phyloP scores from a whole-genome alignment of 768 basidiomycete genomes.

The Psilocybe azurescens region DNA sequence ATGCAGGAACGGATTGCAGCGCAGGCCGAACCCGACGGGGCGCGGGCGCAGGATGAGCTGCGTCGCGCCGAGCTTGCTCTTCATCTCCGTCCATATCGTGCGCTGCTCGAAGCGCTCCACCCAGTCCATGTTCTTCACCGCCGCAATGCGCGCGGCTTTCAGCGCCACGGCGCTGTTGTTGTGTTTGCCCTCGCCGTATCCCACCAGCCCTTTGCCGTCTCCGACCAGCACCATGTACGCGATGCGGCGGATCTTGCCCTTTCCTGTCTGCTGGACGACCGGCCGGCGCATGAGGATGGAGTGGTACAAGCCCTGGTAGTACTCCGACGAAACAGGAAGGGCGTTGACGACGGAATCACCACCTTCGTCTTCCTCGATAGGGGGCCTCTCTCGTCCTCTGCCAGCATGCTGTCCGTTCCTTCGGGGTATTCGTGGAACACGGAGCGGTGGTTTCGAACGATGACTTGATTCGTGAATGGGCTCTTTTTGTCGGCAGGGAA shows the following conservation, averaged over 20 bases:
- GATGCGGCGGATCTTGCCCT: constrained; percentile 81
- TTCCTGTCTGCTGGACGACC: constrained; percentile 90
- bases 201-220: constrained; percentile 83
- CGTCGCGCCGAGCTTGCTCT: constrained; percentile 84
- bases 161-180: constrained; percentile 56
- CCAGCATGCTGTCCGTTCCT: constrained; percentile 36
- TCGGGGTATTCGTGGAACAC: constrained; percentile 55
- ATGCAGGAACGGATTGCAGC: constrained; percentile 89
- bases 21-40: constrained; percentile 90
- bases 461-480: constrained; percentile 65
- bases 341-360: constrained; percentile 23
- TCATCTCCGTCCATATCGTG: constrained; percentile 94
- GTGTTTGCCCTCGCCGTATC: constrained; percentile 84
- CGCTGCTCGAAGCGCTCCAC: constrained; percentile 94
- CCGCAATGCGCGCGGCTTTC: constrained; percentile 61
- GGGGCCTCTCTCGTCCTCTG: constrained; percentile 30
- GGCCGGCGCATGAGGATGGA: constrained; percentile 55
- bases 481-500: constrained; percentile 57
- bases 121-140: constrained; percentile 87
- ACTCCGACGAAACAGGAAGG: constrained; percentile 24
- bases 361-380: constrained; percentile 32
- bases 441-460: constrained; percentile 74
- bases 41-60: constrained; percentile 80
- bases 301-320: constrained; percentile 38
- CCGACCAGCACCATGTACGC: constrained; percentile 76